phyloP scores from a whole-genome alignment of 345 rosid species.

The Dovyalis caffra region DNA sequence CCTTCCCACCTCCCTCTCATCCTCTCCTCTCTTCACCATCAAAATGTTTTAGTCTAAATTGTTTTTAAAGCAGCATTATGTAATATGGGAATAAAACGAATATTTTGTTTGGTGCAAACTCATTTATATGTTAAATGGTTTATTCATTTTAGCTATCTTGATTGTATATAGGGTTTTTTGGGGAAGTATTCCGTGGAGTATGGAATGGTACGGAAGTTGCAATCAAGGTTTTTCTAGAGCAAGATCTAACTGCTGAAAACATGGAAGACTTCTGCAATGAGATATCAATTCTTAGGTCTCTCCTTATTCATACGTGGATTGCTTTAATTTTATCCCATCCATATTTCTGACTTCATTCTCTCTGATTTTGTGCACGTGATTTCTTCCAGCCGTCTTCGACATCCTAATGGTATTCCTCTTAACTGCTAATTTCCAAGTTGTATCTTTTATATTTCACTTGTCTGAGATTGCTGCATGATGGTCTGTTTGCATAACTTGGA shows the following conservation, averaged over 20 bases:
- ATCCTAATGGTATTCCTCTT: slow-evolving; percentile 80
- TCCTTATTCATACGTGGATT: slow-evolving; percentile 23
- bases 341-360: slow-evolving; percentile 35
- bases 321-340: slow-evolving; percentile 16
- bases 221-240: slow-evolving; percentile 92
- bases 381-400: slow-evolving; percentile 83
- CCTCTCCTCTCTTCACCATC: background rate
- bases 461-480: background rate
- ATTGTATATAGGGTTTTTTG: slow-evolving; percentile 66
- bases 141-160: background rate
- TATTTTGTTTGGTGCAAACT: background rate
- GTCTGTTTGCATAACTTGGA: background rate
- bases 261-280: slow-evolving; percentile 99
- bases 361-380: slow-evolving; percentile 26
- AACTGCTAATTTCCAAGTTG: background rate
- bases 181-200: slow-evolving; percentile 93
- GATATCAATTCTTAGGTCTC: slow-evolving; percentile 90
- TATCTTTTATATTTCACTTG: background rate
- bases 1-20: background rate
- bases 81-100: background rate
- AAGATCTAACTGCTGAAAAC: slow-evolving; percentile 92
- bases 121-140: background rate
- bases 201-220: slow-evolving; percentile 99
- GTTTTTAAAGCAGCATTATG: background rate
- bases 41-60: background rate